These are phyloP conservation scores for Hansenula sp. DNA, from an alignment of 1,139 yeast genomes.

Conservation along the genomic window DNA sequence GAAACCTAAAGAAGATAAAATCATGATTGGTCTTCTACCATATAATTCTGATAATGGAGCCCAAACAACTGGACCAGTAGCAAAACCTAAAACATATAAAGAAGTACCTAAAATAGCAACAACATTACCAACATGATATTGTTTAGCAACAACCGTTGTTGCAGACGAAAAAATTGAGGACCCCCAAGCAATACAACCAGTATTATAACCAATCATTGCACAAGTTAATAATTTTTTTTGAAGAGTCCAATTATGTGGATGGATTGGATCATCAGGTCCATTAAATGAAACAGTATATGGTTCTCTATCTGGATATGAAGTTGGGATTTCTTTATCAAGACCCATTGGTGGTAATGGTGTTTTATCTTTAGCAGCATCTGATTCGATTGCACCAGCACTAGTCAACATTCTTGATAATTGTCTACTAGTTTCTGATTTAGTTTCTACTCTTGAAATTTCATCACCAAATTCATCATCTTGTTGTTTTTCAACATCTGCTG, in stretches of 20 bases:
- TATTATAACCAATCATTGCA: slow-evolving; percentile 35
- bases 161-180: slow-evolving; percentile 63
- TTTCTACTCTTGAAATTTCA: background rate
- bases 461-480: slow-evolving; percentile 2
- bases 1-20: slow-evolving; percentile 52
- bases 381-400: slow-evolving; percentile 7
- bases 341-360: slow-evolving; percentile 50
- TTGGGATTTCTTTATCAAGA: slow-evolving; percentile 49
- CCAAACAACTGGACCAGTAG: slow-evolving; percentile 76
- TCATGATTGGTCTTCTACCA: slow-evolving; percentile 60
- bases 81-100: slow-evolving; percentile 74
- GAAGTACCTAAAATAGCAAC: slow-evolving; percentile 66
- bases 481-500: slow-evolving; percentile 1
- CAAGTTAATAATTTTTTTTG: slow-evolving; percentile 37
- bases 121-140: slow-evolving; percentile 47
- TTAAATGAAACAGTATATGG: slow-evolving; percentile 54
- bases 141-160: slow-evolving; percentile 33
- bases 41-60: slow-evolving; percentile 76
- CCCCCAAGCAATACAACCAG: slow-evolving; percentile 50
- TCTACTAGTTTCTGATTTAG: slow-evolving; percentile 12
- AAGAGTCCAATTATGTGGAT: slow-evolving; percentile 58
- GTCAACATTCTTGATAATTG: slow-evolving; percentile 16
- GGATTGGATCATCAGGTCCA: slow-evolving; percentile 56
- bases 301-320: slow-evolving; percentile 43
- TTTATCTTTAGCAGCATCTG: slow-evolving; percentile 27